Evolutionary conservation across 495 filamentous ascomycete genomes (phyloP), one percentile per base, ranked within the genome.

Genomic region (Penicillium chermesinum): DNA sequence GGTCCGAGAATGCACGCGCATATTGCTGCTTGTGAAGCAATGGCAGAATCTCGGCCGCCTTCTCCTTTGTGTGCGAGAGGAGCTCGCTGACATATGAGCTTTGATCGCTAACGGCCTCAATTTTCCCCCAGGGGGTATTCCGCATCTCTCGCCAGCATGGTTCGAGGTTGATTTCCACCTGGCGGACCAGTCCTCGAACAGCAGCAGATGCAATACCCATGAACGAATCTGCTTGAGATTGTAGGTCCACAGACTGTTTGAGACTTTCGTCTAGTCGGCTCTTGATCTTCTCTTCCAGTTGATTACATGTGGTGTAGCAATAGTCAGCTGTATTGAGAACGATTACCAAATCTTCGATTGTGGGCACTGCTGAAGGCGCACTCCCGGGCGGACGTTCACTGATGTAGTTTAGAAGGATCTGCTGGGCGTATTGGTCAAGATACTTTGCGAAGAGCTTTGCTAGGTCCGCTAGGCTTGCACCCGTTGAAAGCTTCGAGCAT

Each of bases 301-400:
- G 91, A 46, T 80, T 86, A 53, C 89, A 91, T 13, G 91, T 97
- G 17, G 80, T 83, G 61, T 96, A 91, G 77, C 94, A 97, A 66
- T 97, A 98, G 58, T 98, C 93, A 0, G 93, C 94, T 1, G 93
- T 97, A 63, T 97, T 98, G 37, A 98, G 74, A 4, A 97, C 88
- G 1, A 91, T 72, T 8, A 95, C 78, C 16, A 86, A 73, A 48
- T 95, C 89, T 53, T 96, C 83, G 2, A 89, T 63, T 3, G 82
- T 75, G 0, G 88, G 81, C 1, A 73, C 64, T 43, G 63, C 75
- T 8, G 72, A 75, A 8, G 75, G 62, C 65, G 75, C 70, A 55
- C 74, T 48, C 52, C 76, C 50, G 13, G 63, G 70, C 13, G 72
- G 68, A 2, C 70, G 77, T 62, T 75, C 81, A 53, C 73, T 87